phyloP scores from a whole-genome alignment of 352 stramenopile species.

The Phytophthora lateralis region DNA sequence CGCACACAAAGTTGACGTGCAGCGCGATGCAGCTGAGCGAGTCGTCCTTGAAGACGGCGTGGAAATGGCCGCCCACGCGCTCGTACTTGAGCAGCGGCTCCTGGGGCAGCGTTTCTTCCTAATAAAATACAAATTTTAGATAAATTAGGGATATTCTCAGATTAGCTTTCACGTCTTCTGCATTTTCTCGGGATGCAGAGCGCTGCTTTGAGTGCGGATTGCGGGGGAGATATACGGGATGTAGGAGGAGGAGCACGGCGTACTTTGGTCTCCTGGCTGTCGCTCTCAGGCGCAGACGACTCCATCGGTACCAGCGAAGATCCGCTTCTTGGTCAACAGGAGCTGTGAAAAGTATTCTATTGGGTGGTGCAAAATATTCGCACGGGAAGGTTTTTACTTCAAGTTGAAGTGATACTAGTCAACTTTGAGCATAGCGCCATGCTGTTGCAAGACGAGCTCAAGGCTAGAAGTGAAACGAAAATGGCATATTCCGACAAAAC shows the following conservation, averaged over 20 bases:
- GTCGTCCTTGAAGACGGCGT: slow-evolving; percentile 88
- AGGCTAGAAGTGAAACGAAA: no score
- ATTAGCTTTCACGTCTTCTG: slow-evolving; percentile 14
- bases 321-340: slow-evolving; percentile 9
- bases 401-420: no score
- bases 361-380: no score
- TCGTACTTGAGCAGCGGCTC: slow-evolving; percentile 90
- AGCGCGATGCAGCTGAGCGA: slow-evolving; percentile 82
- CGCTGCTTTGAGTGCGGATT: background rate
- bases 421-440: no score
- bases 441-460: no score
- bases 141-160: background rate
- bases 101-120: slow-evolving; percentile 21
- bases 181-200: slow-evolving; percentile 10
- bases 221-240: background rate
- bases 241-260: background rate
- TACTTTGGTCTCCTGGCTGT: slow-evolving; percentile 26
- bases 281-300: slow-evolving; percentile 20
- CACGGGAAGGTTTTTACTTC: no score
- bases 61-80: slow-evolving; percentile 83
- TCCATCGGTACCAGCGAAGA: background rate
- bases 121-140: slow-evolving; percentile 1
- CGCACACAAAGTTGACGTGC: slow-evolving; percentile 82
- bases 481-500: no score
- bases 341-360: no score